phyloP scores from a whole-genome alignment of 352 stramenopile species.

The Phytophthora capsici region DNA sequence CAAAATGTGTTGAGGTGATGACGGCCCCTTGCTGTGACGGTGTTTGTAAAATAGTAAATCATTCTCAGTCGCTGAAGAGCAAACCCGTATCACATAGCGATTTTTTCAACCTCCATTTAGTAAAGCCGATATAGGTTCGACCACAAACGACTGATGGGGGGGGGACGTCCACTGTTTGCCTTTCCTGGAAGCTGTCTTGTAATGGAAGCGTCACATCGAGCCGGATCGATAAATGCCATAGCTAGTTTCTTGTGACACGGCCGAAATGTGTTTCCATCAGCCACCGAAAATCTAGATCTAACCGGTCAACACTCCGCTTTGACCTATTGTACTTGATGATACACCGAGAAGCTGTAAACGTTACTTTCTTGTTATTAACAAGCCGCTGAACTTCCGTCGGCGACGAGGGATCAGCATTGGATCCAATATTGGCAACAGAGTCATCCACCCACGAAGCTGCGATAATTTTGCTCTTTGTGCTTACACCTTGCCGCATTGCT shows the following conservation, averaged over 20 bases:
- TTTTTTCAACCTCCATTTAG: background rate
- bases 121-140: background rate
- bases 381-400: background rate
- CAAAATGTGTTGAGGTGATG: background rate
- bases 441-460: background rate
- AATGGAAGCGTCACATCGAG: constrained; percentile 2
- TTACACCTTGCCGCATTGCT: background rate
- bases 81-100: background rate
- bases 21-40: background rate
- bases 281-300: background rate
- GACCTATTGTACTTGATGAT: background rate
- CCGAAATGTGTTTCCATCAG: background rate
- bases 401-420: background rate
- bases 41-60: background rate
- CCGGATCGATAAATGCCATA: constrained; percentile 3
- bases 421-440: background rate
- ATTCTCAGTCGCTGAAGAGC: background rate
- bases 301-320: background rate
- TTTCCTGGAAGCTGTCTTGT: background rate
- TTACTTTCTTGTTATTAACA: background rate
- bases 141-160: constrained; percentile 1
- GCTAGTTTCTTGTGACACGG: background rate
- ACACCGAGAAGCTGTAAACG: background rate
- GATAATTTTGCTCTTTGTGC: background rate
- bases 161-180: background rate